Base-by-base conservation (phyloP, 2,329 filamentous ascomycete species). In the Rutstroemia sp. region DNA sequence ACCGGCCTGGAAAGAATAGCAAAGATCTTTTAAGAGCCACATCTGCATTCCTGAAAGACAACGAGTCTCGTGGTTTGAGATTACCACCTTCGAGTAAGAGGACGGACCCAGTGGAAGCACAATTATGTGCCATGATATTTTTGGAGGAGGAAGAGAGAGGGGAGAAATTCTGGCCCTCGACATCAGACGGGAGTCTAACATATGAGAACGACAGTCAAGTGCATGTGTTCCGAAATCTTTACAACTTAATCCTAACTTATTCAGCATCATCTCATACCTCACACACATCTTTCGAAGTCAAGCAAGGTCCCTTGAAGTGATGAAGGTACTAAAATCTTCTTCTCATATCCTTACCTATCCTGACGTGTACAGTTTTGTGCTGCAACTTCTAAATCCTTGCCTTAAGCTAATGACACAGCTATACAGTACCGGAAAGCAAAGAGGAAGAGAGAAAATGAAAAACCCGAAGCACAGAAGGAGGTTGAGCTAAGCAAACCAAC, bases 81-180 rank as follows among this genome's bases (percentile, higher is more conserved):
- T 30, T 56, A 39, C 47, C 54, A 36, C 30, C 49, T 10, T 34
- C 36, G 23, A 40, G 52, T 5, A 52, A 30, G 17, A 39, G 40
- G 8, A 25, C 23, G 10, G 47, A 49, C 10, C 47, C 56, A 4
- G 48, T 51, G 23, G 56, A 49, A 54, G 14, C 39, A 38, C 56
- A 52, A 17, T 30, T 58, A 23, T 58, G 52, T 51, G 56, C 56
- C 5, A 30, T 50, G n/a, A 40, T 36, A n/a, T 58, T 58, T 25
- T 46, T 58, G 4, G 52, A 56, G 36, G 56, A 58, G 42, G 56
- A 55, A 21, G 30, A 36, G 6, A 49, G 56, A 49, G 56, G 51
- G n/a, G 56, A 58, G 14, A 44, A 16, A 12, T 49, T 56, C 19
- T 58, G 51, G 46, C 51, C 56, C 6, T 38, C 38, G 17, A 19